Conservation (phyloP, 257 asterid genomes). For the Salvia splendens region DNA sequence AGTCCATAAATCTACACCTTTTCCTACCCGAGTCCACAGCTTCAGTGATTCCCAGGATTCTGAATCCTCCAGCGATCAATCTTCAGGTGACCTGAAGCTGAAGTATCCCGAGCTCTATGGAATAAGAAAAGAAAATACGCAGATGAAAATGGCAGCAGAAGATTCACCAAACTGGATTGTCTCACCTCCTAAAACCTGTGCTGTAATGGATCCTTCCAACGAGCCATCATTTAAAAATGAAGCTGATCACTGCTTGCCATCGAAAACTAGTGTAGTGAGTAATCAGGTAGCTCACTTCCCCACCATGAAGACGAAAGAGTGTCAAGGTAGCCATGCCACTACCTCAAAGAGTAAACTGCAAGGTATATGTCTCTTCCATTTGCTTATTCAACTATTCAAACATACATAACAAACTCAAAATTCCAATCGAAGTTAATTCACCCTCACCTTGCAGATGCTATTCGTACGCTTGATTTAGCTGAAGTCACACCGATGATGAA, state of each 20-base stretch:
- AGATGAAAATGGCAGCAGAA: slow-evolving; percentile 45
- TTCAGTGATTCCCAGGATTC: slow-evolving; percentile 52
- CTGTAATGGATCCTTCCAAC: slow-evolving; percentile 68
- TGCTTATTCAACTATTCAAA: slow-evolving; percentile 1
- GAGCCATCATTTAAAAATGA: slow-evolving; percentile 36
- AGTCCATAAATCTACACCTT: slow-evolving; percentile 61
- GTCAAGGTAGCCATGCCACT: slow-evolving; percentile 30
- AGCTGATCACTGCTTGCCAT: slow-evolving; percentile 31
- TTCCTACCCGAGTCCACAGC: slow-evolving; percentile 40
- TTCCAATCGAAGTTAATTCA: slow-evolving; percentile 8
- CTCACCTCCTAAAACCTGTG: slow-evolving; percentile 95
- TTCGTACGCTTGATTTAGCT: slow-evolving; percentile 37
- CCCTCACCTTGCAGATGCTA: slow-evolving; percentile 36
- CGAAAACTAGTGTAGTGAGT: slow-evolving; percentile 22
- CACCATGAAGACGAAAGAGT: slow-evolving; percentile 17
- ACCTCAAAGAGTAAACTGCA: slow-evolving; percentile 32
- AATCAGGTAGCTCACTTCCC: slow-evolving; percentile 23
- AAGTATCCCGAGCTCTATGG: slow-evolving; percentile 73
- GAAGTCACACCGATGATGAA: slow-evolving; percentile 69
- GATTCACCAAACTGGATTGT: slow-evolving; percentile 69
- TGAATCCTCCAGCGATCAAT: slow-evolving; percentile 52
- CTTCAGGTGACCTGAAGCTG: slow-evolving; percentile 45
- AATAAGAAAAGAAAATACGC: slow-evolving; percentile 43
- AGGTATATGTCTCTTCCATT: slow-evolving; percentile 34
- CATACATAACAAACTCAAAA: not conserved